A percentile compares a stretch with the other conserved stretches of the same genome.
Conservation (phyloP, 1,284 basidiomycete genomes). For the Pseudozyma hubeiensis region DNA sequence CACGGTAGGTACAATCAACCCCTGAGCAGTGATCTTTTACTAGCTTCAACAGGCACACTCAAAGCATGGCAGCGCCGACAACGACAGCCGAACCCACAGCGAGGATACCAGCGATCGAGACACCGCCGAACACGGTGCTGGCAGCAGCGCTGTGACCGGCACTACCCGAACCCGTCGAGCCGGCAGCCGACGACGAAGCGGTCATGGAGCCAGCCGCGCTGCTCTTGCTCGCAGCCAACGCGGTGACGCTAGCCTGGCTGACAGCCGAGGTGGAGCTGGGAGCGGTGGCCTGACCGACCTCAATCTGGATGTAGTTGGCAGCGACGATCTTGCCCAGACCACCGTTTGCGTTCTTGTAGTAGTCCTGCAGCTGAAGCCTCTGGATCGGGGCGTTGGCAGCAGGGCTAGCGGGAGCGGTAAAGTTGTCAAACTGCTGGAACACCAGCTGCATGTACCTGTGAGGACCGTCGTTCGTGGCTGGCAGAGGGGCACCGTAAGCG, state of each 20-base stretch:
- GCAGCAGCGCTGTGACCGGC: conserved; percentile 9
- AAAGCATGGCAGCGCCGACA: conserved; percentile 42
- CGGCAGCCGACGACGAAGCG: conserved; percentile 17
- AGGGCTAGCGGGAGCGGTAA: conserved; percentile 42
- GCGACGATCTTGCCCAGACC: conserved; percentile 55
- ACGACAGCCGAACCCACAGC: conserved; percentile 39
- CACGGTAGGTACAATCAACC: no score
- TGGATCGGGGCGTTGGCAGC: conserved; percentile 34
- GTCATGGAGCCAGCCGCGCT: conserved; percentile 18
- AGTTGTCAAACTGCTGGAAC: conserved; percentile 54
- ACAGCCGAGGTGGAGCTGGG: conserved; percentile 42
- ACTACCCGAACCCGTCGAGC: conserved; percentile 7
- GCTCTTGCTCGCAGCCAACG: conserved; percentile 44
- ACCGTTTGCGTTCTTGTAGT: conserved; percentile 50
- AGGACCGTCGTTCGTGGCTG: conserved; percentile 49
- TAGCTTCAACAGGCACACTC: neutral
- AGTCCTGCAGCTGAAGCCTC: conserved; percentile 29
- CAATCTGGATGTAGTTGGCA: conserved; percentile 57
- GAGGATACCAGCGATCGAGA: conserved; percentile 31
- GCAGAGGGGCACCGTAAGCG: conserved; percentile 47
- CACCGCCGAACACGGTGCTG: conserved; percentile 13
- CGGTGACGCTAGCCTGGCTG: conserved; percentile 31
- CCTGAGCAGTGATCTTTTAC: no score
- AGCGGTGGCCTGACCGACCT: conserved; percentile 39
- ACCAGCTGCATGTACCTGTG: conserved; percentile 61